Evolutionary conservation across 495 filamentous ascomycete genomes (phyloP).

Genomic region (Amphirosellinia nigrospora): DNA sequence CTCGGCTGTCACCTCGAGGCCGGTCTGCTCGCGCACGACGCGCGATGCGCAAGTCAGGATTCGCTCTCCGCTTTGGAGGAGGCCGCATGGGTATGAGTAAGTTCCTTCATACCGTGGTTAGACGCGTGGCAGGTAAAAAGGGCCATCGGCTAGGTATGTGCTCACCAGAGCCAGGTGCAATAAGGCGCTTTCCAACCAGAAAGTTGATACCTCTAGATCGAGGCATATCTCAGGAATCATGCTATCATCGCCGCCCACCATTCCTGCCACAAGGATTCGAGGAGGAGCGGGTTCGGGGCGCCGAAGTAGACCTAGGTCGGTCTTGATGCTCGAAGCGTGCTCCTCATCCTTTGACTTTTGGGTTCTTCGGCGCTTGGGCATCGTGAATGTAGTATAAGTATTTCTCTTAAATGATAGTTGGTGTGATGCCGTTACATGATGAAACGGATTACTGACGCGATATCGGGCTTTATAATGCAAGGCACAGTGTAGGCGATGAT

Average conservation of each 20-base stretch:
- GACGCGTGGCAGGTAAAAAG: not conserved
- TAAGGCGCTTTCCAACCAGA: conserved; percentile 16
- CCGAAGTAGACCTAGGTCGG: conserved; percentile 5
- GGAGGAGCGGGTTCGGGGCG: not conserved
- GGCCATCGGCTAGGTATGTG: not conserved
- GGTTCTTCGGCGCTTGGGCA: conserved; percentile 10
- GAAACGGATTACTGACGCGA: not conserved
- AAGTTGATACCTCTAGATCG: not conserved
- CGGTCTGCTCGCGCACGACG: conserved; percentile 12
- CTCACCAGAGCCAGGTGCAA: conserved; percentile 19
- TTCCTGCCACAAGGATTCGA: conserved; percentile 7
- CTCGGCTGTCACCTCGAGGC: conserved; percentile 11
- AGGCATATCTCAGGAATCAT: conserved; percentile 6
- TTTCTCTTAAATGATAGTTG: not conserved
- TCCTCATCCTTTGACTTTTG: not conserved
- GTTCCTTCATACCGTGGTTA: conserved; percentile 16
- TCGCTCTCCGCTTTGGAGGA: conserved; percentile 10
- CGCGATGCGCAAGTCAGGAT: conserved; percentile 10
- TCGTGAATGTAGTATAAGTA: not conserved
- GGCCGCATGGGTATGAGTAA: conserved; percentile 17
- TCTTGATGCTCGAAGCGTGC: not conserved
- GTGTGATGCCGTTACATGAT: not conserved
- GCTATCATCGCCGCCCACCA: not conserved
- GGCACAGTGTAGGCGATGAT: not conserved
- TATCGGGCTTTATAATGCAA: not conserved